These are phyloP conservation scores for Trichoderma cornu-damae DNA, from an alignment of 2,329 filamentous ascomycete genomes.

Conservation along the genomic window DNA sequence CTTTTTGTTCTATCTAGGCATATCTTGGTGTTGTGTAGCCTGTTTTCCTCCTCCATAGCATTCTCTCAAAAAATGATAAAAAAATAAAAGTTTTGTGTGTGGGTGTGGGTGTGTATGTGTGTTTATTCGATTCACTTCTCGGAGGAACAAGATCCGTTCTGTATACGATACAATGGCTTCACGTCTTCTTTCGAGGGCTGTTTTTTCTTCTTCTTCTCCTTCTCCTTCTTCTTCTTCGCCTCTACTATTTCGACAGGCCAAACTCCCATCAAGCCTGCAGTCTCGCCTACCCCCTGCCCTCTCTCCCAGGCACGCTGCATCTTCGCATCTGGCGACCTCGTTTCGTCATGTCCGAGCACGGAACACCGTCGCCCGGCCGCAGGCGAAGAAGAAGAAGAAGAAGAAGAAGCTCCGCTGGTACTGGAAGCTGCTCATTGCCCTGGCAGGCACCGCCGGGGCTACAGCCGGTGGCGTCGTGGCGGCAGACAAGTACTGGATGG, in stretches of 20 bases:
- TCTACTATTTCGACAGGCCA: not conserved
- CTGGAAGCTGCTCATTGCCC: constrained; percentile 7
- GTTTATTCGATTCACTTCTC: not conserved
- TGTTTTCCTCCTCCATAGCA: not conserved
- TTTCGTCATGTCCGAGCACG: not conserved
- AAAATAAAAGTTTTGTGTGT: too few relatives aligned
- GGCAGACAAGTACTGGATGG: constrained; percentile 10
- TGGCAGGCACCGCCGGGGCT: not conserved
- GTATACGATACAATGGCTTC: not conserved
- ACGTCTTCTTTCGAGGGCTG: not conserved
- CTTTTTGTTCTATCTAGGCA: not conserved
- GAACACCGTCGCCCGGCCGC: not conserved
- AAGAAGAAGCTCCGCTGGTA: constrained; percentile 6
- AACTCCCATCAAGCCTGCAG: not conserved
- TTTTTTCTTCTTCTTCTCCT: not conserved
- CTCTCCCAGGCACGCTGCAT: not conserved
- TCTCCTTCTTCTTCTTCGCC: not conserved
- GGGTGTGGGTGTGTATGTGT: too few relatives aligned
- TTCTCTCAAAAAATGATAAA: too few relatives aligned
- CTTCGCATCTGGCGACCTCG: not conserved
- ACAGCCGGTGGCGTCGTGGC: not conserved
- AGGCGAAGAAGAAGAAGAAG: not conserved
- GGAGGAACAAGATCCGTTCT: not conserved
- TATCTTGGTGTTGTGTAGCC: not conserved
- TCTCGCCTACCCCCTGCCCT: not conserved